Evolutionary conservation across 2,329 filamentous ascomycete genomes (phyloP), one percentile per base, ranked within the genome.

Genomic region (Clonostachys rosea): DNA sequence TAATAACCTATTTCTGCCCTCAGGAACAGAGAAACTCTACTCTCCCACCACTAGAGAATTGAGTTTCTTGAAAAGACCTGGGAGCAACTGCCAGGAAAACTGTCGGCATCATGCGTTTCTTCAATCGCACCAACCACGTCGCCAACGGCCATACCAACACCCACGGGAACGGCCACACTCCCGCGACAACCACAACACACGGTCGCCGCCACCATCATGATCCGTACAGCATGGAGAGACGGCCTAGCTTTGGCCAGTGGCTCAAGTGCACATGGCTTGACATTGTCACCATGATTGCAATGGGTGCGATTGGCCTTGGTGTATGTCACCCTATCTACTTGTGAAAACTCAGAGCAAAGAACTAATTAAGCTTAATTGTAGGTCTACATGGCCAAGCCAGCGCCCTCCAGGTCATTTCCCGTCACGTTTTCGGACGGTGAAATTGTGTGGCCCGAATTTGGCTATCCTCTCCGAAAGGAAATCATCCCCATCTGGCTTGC

Each of bases 401-500:
- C 84, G 0, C 81, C 85, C 0, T 80, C 76, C 7, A 76, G 85
- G n/a, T 86, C 82, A 10, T 89, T 89, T 60, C 76, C 86, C 35
- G 75, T 89, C 40, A 78, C 74, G 42, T 87, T 86, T 57, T 63
- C 71, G 33, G 78, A 88, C 54, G 82, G 83, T 50, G 79, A 87
- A 58, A 72, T 89, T 40, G 83, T 89, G 42, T 79, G 83, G 53
- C 86, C 86, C 0, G 60, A 88, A 50, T 87, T 88, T 54, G 84
- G 83, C 30, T 89, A 87, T 59, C 84, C 86, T 1, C 64, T 87
- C 20, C 81, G 86, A 50, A 78, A 84, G 41, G 83, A 88, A 56
- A 85, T 88, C 57, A 64, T 89, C 7, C 85, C 86, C 20, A 88
- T 87, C 58, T 88, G 81, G 80, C 71, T 79, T 2, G 84, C 85